A percentile compares a stretch with the other conserved stretches of the same genome.
phyloP scores from a whole-genome alignment of 169 alveolate species.

The Amoebophrya sp. region DNA sequence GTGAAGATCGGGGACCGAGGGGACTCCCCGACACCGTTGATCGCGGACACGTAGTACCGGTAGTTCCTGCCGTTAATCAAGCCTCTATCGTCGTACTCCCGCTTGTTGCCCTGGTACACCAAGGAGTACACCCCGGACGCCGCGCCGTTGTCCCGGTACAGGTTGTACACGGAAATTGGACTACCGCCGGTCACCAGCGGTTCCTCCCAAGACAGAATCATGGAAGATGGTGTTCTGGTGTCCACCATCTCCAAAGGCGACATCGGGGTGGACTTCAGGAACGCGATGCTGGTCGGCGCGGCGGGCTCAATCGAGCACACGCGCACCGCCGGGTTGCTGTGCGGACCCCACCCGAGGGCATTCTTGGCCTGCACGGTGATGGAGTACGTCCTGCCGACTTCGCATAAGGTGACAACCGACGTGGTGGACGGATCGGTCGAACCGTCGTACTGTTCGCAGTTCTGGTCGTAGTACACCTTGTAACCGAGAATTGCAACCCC shows the following conservation, averaged over 20 bases:
- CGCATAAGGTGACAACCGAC: constrained; percentile 29
- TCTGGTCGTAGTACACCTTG: constrained; percentile 41
- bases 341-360: constrained; percentile 38
- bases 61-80: constrained; percentile 44
- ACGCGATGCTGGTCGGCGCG: constrained; percentile 24
- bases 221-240: constrained; percentile 40
- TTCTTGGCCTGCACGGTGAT: constrained; percentile 45
- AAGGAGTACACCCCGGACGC: constrained; percentile 43
- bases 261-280: not conserved
- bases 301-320: constrained; percentile 44
- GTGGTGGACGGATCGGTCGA: constrained; percentile 40
- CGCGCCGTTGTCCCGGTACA: constrained; percentile 43
- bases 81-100: constrained; percentile 27
- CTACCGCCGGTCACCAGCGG: constrained; percentile 29
- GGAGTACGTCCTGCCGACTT: constrained; percentile 33
- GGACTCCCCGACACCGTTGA: constrained; percentile 41
- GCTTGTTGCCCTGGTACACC: constrained; percentile 37
- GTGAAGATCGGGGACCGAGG: constrained; percentile 39
- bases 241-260: constrained; percentile 48
- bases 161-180: constrained; percentile 34
- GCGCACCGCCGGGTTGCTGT: constrained; percentile 37
- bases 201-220: constrained; percentile 42
- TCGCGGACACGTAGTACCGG: constrained; percentile 46
- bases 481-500: constrained; percentile 37
- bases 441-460: constrained; percentile 45